Base-by-base conservation (phyloP, 1,284 basidiomycete species). In the Neolentinus lepideus region DNA sequence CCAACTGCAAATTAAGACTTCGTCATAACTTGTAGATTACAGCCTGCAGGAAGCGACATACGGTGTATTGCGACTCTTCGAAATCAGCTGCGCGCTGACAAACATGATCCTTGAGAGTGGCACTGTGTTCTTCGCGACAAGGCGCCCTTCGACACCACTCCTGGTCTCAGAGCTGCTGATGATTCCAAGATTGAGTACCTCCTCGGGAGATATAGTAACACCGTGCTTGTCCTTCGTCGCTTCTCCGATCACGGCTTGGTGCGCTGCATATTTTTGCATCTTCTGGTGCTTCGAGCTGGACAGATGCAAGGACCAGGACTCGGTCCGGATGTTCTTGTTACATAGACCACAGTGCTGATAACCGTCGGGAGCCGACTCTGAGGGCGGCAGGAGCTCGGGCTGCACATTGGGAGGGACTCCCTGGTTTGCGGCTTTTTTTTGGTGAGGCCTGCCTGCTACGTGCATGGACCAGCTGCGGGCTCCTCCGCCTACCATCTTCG, bases 111-210 rank as follows among this genome's bases (percentile, higher is more conserved):
- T 63, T 1, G 70, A 66, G 6, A 57, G 51, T 0, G 72, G 71
- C 0, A 68, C 62, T 0, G 69, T 67, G 10, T 68, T 70, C 31
- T 60, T 59, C 54, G 75, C 66, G 0, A 57, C 64, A 0, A 69
- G 53, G 3, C 43, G 54, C 1, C 56, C 45, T 1, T 55, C 48
- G 1, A 65, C 51, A 1, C 72, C 73, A 6, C 3, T 38, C 2
- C 50, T 53, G 0, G 73, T 72, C 26, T 60, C 60, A 0, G 61
- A 38, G 3, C 61, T 38, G 11, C 71, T 69, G 2, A 75, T 57
- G 31, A 75, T 62, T 2, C 67, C 69, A 27, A 74, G 71, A 58
- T 75, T 70, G 12, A 73, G 57, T 24, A 65, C 65, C 52, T 67
- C 61, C 0, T 57, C 56, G 6, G 50, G 21, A 27, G 56, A 26